Evolutionary conservation across 108 stramenopile species (phyloP).

Genomic region (Skeletonema tropicum): DNA sequence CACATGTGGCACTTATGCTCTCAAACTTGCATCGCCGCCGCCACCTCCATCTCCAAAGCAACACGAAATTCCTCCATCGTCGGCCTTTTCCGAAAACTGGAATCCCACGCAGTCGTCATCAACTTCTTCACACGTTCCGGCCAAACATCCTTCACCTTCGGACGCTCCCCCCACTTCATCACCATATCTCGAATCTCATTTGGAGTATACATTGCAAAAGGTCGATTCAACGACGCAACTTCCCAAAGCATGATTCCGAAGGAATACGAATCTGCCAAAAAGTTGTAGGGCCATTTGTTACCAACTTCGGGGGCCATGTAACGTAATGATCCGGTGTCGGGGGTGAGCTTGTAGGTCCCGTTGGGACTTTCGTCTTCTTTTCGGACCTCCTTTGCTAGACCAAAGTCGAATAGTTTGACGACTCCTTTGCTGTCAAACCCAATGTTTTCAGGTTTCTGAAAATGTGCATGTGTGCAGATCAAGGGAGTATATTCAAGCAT

Average conservation of each 20-base stretch:
- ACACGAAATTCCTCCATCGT: constrained; percentile 31
- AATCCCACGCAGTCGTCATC: constrained; percentile 40
- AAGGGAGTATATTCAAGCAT: not conserved
- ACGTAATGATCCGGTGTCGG: constrained; percentile 80
- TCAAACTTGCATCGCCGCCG: not conserved
- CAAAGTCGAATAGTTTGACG: constrained; percentile 84
- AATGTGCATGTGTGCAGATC: not conserved
- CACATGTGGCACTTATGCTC: not conserved
- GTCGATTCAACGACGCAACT: constrained; percentile 58
- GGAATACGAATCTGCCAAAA: constrained; percentile 72
- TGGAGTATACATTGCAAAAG: constrained; percentile 55
- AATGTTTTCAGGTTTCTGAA: constrained; percentile 59
- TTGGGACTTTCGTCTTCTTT: constrained; percentile 19
- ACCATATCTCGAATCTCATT: constrained; percentile 41
- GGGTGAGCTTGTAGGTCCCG: constrained; percentile 76
- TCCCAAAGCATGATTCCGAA: constrained; percentile 77
- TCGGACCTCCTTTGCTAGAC: constrained; percentile 50
- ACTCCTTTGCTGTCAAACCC: constrained; percentile 60
- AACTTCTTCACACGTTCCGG: constrained; percentile 31
- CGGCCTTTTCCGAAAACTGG: constrained; percentile 40
- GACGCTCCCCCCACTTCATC: constrained; percentile 42
- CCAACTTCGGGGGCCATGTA: constrained; percentile 58
- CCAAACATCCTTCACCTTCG: constrained; percentile 43
- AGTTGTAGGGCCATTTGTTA: constrained; percentile 72
- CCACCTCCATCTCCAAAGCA: constrained; percentile 26